Conservation (phyloP, 768 basidiomycete genomes). For the Cystobasidium ongulense region DNA sequence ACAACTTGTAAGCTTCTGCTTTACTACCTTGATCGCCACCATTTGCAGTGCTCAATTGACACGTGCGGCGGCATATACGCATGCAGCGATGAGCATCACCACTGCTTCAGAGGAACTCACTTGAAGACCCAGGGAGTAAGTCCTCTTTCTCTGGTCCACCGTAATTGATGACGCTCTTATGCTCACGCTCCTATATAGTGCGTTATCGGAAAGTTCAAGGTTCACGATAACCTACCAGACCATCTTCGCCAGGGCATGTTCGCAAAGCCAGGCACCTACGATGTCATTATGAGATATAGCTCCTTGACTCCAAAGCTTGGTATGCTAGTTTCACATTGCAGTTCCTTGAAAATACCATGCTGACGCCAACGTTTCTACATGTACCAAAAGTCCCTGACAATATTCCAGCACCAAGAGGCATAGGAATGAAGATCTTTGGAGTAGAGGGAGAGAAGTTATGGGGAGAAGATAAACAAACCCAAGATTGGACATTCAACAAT, state of each 20-base stretch:
- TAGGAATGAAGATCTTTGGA: slow-evolving; percentile 32
- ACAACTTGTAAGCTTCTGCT: slow-evolving; percentile 7
- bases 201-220: slow-evolving; percentile 30
- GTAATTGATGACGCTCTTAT: no score
- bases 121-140: slow-evolving; percentile 28
- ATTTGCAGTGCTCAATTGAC: neutral
- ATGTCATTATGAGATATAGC: slow-evolving; percentile 28
- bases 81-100: slow-evolving; percentile 24
- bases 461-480: slow-evolving; percentile 16
- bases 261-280: slow-evolving; percentile 27
- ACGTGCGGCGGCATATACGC: neutral
- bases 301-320: slow-evolving; percentile 27
- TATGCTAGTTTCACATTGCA: neutral
- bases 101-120: slow-evolving; percentile 23
- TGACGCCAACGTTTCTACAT: no score
- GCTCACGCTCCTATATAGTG: no score
- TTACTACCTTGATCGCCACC: neutral
- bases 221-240: slow-evolving; percentile 30
- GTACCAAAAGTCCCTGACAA: slow-evolving; percentile 29
- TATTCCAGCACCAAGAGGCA: slow-evolving; percentile 24
- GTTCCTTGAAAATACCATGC: no score
- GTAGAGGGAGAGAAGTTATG: slow-evolving; percentile 17
- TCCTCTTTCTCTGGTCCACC: no score
- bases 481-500: slow-evolving; percentile 31
- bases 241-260: slow-evolving; percentile 33